Base-by-base conservation (phyloP, 1,139 yeast genomes). In the Saccharomyces uvarum region DNA sequence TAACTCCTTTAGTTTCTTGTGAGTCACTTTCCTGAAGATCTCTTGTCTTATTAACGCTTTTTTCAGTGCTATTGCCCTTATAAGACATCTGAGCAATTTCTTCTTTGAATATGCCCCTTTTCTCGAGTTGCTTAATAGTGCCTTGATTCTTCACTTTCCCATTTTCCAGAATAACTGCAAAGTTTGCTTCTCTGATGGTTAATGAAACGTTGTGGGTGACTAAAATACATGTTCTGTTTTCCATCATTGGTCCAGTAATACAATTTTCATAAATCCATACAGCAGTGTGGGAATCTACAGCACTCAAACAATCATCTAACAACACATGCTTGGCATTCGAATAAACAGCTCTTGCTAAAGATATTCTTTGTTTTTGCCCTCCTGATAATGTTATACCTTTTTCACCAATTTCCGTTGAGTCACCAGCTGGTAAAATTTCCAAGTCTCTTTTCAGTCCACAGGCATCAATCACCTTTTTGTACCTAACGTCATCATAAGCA, bases 211-310 rank as follows among this genome's bases (percentile, higher is more conserved):
- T 89, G 73, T 89, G 97, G 4, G 96, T 86, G 2, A 89, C 96
- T 65, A 89, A 77, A 58, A 89, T 76, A 71, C 95, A 83, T 6
- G 97, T 89, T 74, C 97, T 82, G 58, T 80, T 78, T 38, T 75
- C 73, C 87, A 88, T 86, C 62, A 89, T 74, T 1, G 86, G 84
- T 50, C 97, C 97, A 54, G 87, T 76, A 54, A 89, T 82, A 73
- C 95, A 87, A 64, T 86, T 78, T 62, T 88, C 90, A 67, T 88
- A 88, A 58, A 89, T 86, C 80, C 90, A 87, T 60, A 84, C 78
- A 19, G 96, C 91, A 53, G 96, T 89, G 68, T 88, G 96, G 11
- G 96, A 86, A 69, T 89, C 97, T 57, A 89, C 97, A 51, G 97
- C 97, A 66, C 91, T 84, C 63, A 89, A 77, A 74, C 96, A 88